Conservation (phyloP, 208 protist genomes). For the Crithidia fasciculata region DNA sequence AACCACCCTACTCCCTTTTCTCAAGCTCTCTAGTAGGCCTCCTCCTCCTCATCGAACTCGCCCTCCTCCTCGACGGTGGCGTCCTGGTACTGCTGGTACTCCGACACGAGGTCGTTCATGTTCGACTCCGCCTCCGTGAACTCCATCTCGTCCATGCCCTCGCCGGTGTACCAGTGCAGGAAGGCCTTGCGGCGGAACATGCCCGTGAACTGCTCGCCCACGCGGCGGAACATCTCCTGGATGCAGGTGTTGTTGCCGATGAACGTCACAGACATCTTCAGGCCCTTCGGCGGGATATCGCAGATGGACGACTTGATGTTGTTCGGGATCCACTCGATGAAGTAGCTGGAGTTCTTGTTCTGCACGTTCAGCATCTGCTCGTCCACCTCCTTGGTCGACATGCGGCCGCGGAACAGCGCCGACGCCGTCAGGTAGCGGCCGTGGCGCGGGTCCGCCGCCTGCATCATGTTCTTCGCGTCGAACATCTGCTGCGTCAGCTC, state of each 20-base stretch:
- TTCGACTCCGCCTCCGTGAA: conserved; percentile 93
- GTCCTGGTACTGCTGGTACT: conserved; percentile 95
- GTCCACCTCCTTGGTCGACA: conserved; percentile 91
- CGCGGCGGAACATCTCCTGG: conserved; percentile 93
- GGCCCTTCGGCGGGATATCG: conserved; percentile 91
- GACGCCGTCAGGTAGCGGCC: conserved; percentile 75
- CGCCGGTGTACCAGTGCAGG: conserved; percentile 99
- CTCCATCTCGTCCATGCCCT: conserved; percentile 91
- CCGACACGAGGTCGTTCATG: conserved; percentile 92
- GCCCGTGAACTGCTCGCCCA: conserved; percentile 96
- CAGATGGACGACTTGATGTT: conserved; percentile 86
- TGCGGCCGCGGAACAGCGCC: conserved; percentile 91
- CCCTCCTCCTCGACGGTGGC: conserved; percentile 88
- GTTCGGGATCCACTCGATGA: conserved; percentile 91
- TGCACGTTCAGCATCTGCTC: conserved; percentile 32
- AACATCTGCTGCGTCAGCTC: conserved; percentile 98
- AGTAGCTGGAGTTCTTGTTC: conserved; percentile 90
- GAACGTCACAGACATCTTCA: conserved; percentile 95
- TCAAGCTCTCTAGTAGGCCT: conserved; percentile 41
- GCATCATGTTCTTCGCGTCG: conserved; percentile 98
- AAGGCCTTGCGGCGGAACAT: conserved; percentile 99
- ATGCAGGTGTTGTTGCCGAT: conserved; percentile 95
- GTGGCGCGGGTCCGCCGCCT: conserved; percentile 53
- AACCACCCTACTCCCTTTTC: not conserved
- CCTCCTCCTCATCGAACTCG: conserved; percentile 64